Evolutionary conservation across 1,284 basidiomycete species (phyloP), one percentile per base, ranked within the genome.

Genomic region (Lignosus rhinocerotis): DNA sequence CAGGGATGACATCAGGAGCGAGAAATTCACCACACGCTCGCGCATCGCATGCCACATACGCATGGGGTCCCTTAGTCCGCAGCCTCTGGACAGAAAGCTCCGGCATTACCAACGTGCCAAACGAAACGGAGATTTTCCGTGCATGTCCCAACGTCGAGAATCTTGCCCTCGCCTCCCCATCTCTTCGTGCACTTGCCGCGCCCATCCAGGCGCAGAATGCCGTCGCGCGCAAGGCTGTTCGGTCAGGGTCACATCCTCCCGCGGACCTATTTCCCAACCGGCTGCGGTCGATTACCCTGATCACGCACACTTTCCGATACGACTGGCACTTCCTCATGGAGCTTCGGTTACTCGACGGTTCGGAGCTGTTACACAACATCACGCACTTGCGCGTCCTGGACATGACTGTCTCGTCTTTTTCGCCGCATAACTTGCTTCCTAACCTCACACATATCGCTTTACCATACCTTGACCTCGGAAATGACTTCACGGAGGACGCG

Each of bases 391-490:
- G 63, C 32, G 56, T 71, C 43, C 62, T 64, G 45, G 62, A 66
- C 56, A 64, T 70, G 66, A 57, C 58, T 43, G 50, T 67, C 46
- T 66, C 63, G 6, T 41, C 63, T 4, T 70, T 67, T 59, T 56
- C 64, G 11, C 70, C 70, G 7, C 61, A 70, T 46, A 66, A 63
- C 52, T 62, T 65, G 43, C 64, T 71, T 7, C 65, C 67, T 10
- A 66, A 65, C 51, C 68, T 71, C 32, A 71, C 68, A 0, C 67
- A 71, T 47, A 61, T 71, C 19, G 70, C 70, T 2, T 49, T 71
- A 33, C 68, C 70, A 3, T 67, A 66, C 58, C 59, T 69, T 31
- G 66, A 67, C 51, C 61, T 69, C 19, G 67, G 66, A 0, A 60
- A 65, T 42, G 63, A 63, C 52, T 55, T 63, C 34, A 51, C 48